Conservation (phyloP, 2,329 filamentous ascomycete genomes). For the Aspergillus pseudotamarii region DNA sequence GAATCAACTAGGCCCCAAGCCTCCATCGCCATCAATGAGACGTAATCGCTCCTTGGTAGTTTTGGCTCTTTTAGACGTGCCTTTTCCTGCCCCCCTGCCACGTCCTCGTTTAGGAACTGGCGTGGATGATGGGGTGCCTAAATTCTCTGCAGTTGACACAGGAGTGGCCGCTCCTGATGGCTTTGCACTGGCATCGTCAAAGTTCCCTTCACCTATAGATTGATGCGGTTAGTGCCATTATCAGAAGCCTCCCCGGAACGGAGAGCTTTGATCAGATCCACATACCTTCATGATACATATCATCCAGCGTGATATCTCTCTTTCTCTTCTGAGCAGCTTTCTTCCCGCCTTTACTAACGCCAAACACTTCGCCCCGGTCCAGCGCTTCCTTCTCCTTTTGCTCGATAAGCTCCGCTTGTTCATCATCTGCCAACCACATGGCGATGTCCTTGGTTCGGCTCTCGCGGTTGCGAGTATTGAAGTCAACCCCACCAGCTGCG, state of each 20-base stretch:
- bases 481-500: slow-evolving; percentile 81
- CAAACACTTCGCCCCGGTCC: slow-evolving; percentile 66
- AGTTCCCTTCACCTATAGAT: slow-evolving; percentile 83
- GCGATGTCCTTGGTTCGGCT: slow-evolving; percentile 98
- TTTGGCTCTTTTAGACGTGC: slow-evolving; percentile 63
- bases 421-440: slow-evolving; percentile 97
- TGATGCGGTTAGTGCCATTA: not conserved
- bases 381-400: slow-evolving; percentile 85
- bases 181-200: slow-evolving; percentile 82
- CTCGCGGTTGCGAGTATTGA: slow-evolving; percentile 88
- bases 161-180: slow-evolving; percentile 85
- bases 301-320: slow-evolving; percentile 72
- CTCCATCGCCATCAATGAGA: slow-evolving; percentile 48
- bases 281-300: slow-evolving; percentile 99
- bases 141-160: slow-evolving; percentile 57
- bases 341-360: slow-evolving; percentile 61
- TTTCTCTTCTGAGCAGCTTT: slow-evolving; percentile 63
- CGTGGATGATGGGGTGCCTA: slow-evolving; percentile 42
- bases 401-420: slow-evolving; percentile 92
- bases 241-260: not conserved
- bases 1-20: slow-evolving; percentile 28
- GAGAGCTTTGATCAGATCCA: slow-evolving; percentile 18
- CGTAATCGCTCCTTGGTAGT: slow-evolving; percentile 56
- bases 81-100: slow-evolving; percentile 57
- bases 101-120: slow-evolving; percentile 59